These are phyloP conservation scores for Podospora comata DNA, from an alignment of 495 filamentous ascomycete species.

Conservation along the genomic window DNA sequence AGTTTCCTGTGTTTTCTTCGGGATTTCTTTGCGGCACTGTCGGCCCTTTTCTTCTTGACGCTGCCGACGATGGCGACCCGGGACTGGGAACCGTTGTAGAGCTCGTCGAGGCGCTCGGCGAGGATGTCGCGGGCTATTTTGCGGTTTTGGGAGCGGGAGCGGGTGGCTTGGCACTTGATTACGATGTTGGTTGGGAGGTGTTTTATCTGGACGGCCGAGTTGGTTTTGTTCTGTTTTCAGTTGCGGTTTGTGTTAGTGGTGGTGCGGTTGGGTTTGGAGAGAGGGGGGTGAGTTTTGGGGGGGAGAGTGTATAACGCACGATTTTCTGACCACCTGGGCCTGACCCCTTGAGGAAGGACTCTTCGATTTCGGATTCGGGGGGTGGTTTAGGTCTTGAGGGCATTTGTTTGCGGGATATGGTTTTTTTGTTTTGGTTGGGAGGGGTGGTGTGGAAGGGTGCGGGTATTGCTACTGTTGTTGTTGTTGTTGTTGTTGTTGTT, in stretches of 20 bases:
- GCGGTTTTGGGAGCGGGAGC: conserved; percentile 82
- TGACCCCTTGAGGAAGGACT: conserved; percentile 84
- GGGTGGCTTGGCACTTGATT: conserved; percentile 87
- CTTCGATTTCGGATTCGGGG: conserved; percentile 71
- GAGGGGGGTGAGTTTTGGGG: conserved; percentile 2
- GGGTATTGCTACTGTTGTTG: no score
- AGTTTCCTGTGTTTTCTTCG: conserved; percentile 49
- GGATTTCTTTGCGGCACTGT: conserved; percentile 49
- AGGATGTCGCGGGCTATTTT: conserved; percentile 78
- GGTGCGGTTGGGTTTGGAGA: neutral
- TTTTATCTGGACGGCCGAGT: conserved; percentile 88
- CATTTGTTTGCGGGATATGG: conserved; percentile 37
- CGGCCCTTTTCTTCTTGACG: conserved; percentile 46
- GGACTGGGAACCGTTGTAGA: conserved; percentile 49
- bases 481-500: conserved; percentile 1
- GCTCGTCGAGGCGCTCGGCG: conserved; percentile 70
- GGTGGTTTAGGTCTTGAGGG: conserved; percentile 70
- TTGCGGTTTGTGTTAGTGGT: neutral
- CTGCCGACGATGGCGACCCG: conserved; percentile 41
- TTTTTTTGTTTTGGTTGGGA: conserved; percentile 11
- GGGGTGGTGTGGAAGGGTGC: conserved; percentile 19
- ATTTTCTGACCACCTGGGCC: conserved; percentile 98
- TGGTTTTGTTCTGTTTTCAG: conserved; percentile 82
- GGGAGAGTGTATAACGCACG: conserved; percentile 33
- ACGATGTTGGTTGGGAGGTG: conserved; percentile 87